These are phyloP conservation scores for Oryza meridionalis DNA, from an alignment of 176 grass and related monocot species.

Conservation along the genomic window DNA sequence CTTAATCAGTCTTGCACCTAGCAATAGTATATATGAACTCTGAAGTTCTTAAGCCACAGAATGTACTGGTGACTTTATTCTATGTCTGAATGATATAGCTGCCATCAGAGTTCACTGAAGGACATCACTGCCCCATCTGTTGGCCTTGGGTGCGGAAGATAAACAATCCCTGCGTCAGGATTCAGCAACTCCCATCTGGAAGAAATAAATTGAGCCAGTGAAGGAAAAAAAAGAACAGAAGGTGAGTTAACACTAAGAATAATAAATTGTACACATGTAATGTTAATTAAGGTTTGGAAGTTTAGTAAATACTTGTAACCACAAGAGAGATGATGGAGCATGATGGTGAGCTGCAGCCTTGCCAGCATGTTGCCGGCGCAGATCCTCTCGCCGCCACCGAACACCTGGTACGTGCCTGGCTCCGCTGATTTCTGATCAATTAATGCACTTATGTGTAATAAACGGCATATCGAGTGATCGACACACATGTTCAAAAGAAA, in stretches of 20 bases:
- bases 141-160: slow-evolving; percentile 33
- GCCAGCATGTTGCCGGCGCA: slow-evolving; percentile 47
- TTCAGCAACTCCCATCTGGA: slow-evolving; percentile 34
- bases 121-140: slow-evolving; percentile 14
- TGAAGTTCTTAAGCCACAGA: no score
- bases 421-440: slow-evolving; percentile 7
- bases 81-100: no score
- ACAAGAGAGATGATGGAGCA: slow-evolving; percentile 33
- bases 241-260: no score
- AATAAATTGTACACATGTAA: no score
- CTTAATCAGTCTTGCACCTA: no score
- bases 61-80: no score
- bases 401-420: slow-evolving; percentile 33
- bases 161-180: slow-evolving; percentile 12
- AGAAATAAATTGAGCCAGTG: no score
- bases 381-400: slow-evolving; percentile 20
- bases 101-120: not conserved
- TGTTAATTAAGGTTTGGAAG: not conserved
- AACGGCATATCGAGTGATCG: no score
- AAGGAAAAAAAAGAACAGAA: no score
- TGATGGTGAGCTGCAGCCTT: slow-evolving; percentile 23
- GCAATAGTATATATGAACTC: no score
- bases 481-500: no score
- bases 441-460: no score
- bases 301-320: slow-evolving; percentile 18